These are phyloP conservation scores for Nothophoma quercina DNA, from an alignment of 2,329 filamentous ascomycete genomes.

Conservation along the genomic window DNA sequence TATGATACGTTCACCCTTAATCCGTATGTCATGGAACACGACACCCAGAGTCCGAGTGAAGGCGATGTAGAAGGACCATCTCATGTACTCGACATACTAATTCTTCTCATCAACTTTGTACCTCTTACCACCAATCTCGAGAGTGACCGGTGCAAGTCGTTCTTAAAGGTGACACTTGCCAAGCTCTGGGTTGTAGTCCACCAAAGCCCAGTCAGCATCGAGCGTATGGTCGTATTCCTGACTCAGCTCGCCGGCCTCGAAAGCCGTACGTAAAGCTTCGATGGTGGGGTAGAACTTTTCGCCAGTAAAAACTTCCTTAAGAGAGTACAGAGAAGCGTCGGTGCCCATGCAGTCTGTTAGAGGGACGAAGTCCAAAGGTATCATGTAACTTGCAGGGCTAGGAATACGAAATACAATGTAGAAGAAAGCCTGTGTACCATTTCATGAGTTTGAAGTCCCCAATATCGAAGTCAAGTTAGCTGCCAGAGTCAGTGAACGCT, in stretches of 20 bases:
- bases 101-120: slow-evolving; percentile 53
- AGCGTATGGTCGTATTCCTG: slow-evolving; percentile 57
- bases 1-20: slow-evolving; percentile 62
- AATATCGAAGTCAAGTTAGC: slow-evolving; percentile 34
- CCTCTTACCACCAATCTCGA: slow-evolving; percentile 52
- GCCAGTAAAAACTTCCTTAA: slow-evolving; percentile 52
- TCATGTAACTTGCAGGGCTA: slow-evolving; percentile 50
- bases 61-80: slow-evolving; percentile 60
- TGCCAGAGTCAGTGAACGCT: neutral
- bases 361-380: slow-evolving; percentile 57
- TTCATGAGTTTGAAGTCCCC: slow-evolving; percentile 46
- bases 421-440: slow-evolving; percentile 51
- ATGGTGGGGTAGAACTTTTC: slow-evolving; percentile 60
- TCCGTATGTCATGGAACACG: slow-evolving; percentile 61
- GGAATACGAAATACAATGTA: slow-evolving; percentile 55
- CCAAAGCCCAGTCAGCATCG: slow-evolving; percentile 57
- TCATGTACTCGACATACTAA: slow-evolving; percentile 60
- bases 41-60: slow-evolving; percentile 60
- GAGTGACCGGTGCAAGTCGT: slow-evolving; percentile 53
- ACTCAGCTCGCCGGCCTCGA: slow-evolving; percentile 53
- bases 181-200: slow-evolving; percentile 49
- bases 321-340: slow-evolving; percentile 52
- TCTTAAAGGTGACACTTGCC: slow-evolving; percentile 46
- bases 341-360: slow-evolving; percentile 55
- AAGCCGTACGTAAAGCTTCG: slow-evolving; percentile 57